These are phyloP conservation scores for Symbiotaphrina buchneri DNA, from an alignment of 495 filamentous ascomycete species.

Conservation along the genomic window DNA sequence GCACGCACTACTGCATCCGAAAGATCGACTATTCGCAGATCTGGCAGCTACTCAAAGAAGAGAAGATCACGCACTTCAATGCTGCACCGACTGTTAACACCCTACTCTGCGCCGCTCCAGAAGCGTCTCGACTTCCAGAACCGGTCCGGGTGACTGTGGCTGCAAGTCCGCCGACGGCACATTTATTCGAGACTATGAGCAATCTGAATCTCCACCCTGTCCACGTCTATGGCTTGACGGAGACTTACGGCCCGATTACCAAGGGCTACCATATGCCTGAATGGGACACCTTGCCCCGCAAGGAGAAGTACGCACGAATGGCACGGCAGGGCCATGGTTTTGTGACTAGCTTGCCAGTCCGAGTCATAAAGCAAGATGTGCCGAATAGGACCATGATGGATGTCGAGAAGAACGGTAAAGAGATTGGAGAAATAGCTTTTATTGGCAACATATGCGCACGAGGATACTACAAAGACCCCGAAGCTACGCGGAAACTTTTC, in stretches of 20 bases:
- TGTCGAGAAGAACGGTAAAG: constrained; percentile 57
- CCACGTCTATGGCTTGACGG: constrained; percentile 87
- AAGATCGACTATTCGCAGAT: constrained; percentile 91
- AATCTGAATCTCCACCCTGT: constrained; percentile 72
- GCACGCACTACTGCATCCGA: constrained; percentile 83
- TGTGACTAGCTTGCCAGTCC: constrained; percentile 55
- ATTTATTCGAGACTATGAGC: constrained; percentile 85
- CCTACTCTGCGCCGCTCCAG: constrained; percentile 52
- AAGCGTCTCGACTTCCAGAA: constrained; percentile 42
- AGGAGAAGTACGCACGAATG: constrained; percentile 69
- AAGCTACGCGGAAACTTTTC: constrained; percentile 74
- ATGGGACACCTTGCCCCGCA: constrained; percentile 47
- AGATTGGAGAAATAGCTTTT: constrained; percentile 90
- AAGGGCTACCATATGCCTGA: constrained; percentile 70
- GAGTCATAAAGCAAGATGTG: constrained; percentile 61
- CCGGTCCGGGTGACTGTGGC: constrained; percentile 82
- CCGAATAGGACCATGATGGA: constrained; percentile 46
- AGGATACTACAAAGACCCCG: constrained; percentile 78
- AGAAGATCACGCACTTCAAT: constrained; percentile 81
- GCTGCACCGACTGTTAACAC: constrained; percentile 96
- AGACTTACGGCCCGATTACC: constrained; percentile 92
- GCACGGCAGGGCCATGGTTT: constrained; percentile 90
- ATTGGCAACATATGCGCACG: constrained; percentile 77
- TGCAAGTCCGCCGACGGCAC: constrained; percentile 68
- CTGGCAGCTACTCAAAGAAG: constrained; percentile 66